Conservation (phyloP, 2,329 filamentous ascomycete species). For the Amphichorda felina region DNA sequence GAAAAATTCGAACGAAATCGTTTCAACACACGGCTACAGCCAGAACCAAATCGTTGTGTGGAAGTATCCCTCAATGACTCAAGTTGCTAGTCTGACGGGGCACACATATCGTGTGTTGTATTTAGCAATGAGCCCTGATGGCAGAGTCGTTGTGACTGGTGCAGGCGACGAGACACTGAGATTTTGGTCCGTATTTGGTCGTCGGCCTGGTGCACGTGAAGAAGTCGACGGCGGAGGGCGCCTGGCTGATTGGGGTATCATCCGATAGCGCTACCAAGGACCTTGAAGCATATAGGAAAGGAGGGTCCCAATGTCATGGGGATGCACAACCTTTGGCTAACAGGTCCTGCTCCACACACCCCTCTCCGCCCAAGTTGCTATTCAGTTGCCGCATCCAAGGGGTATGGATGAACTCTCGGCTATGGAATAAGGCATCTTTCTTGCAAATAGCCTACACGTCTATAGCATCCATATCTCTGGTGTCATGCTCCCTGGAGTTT, state of each 20-base stretch:
- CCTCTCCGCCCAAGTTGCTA: no score
- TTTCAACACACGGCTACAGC: slow-evolving; percentile 92
- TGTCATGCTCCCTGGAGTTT: no score
- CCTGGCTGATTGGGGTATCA: slow-evolving; percentile 72
- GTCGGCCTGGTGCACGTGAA: slow-evolving; percentile 60
- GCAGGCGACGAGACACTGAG: slow-evolving; percentile 91
- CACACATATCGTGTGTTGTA: slow-evolving; percentile 96
- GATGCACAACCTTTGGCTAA: no score
- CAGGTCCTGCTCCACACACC: no score
- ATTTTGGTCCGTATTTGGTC: slow-evolving; percentile 95
- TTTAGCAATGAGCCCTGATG: slow-evolving; percentile 93
- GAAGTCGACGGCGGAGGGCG: slow-evolving; percentile 52
- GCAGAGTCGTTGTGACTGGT: slow-evolving; percentile 85
- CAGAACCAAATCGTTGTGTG: slow-evolving; percentile 99
- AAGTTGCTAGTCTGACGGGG: slow-evolving; percentile 87
- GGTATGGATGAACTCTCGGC: no score
- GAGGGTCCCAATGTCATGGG: no score
- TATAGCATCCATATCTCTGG: no score
- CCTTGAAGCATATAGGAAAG: no score
- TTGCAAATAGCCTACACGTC: no score
- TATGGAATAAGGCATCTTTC: no score
- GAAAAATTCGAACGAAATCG: slow-evolving; percentile 94
- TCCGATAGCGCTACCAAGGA: slow-evolving; percentile 39
- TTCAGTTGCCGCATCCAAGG: no score
- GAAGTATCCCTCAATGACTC: slow-evolving; percentile 98